Conservation (phyloP, 768 basidiomycete genomes). For the Hygrocybe coccinea region DNA sequence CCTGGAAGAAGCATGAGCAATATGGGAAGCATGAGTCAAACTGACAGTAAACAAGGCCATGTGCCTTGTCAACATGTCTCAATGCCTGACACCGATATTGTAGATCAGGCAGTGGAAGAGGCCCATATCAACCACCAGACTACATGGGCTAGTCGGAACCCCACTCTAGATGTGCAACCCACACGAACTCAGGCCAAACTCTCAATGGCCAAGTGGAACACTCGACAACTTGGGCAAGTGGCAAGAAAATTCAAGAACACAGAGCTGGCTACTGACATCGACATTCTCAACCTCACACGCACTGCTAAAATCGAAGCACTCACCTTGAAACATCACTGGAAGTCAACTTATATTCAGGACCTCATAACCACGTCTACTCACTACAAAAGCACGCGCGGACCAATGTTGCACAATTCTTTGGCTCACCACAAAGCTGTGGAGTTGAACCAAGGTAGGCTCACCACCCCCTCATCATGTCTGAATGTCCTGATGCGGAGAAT, state of each 20-base stretch:
- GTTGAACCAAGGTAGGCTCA: not conserved
- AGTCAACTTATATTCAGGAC: not conserved
- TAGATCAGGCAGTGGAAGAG: no score
- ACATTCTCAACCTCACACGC: not conserved
- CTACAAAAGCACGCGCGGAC: not conserved
- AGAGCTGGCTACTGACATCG: not conserved
- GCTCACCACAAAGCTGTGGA: slow-evolving; percentile 1
- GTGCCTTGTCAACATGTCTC: no score
- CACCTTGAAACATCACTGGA: not conserved
- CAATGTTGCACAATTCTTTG: slow-evolving; percentile 1
- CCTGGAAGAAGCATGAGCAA: no score
- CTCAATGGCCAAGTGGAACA: not conserved
- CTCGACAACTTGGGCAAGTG: not conserved
- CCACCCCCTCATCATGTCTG: not conserved
- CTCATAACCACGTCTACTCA: not conserved
- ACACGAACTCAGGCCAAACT: not conserved
- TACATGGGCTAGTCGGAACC: slow-evolving; percentile 1
- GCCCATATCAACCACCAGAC: not conserved
- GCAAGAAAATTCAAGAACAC: not conserved
- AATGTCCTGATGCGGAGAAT: not conserved
- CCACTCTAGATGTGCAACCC: not conserved
- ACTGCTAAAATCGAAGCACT: not conserved
- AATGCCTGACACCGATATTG: no score
- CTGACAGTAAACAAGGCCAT: no score
- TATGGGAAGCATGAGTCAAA: no score